Base-by-base conservation (phyloP, 2,329 filamentous ascomycete species). In the Cercospora beticola region DNA sequence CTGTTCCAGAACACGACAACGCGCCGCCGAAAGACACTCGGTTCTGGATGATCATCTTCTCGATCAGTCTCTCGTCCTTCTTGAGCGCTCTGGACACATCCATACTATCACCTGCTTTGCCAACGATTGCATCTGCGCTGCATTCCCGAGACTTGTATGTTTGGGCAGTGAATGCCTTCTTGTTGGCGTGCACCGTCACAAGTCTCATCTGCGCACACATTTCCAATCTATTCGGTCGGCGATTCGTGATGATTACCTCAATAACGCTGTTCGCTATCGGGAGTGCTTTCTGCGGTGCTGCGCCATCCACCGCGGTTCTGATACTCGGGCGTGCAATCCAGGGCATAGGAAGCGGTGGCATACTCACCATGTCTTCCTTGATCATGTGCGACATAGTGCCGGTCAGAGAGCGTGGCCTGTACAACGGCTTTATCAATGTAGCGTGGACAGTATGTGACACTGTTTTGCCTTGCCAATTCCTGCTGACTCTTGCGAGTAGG, bases 331-430 rank as follows among this genome's bases (percentile, higher is more conserved):
- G 88, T 74, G 84, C 85, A 0, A 81, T 89, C 40, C 88, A 90
- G 75, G 88, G 88, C 69, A 81, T 86, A 52, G 88, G 86, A 10
- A 86, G 86, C 43, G 88, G 88, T 65, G 88, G 88, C 28, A 83
- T 85, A 12, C 77, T 90, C 56, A 84, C 86, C 61, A 88, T 16
- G 83, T 86, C 70, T 89, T 87, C 46, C 30, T 57, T 65, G 30
- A 65, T 65, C 21, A 65, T 40, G 46, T 65, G 62, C 62, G 62
- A 65, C 49, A 65, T 65, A n/a, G 62, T 66, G 23, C 62, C 62
- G 18, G 8, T 65, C 28, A 65, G 62, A 21, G 62, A 65, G 31
- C 62, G 62, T 58, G 23, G 26, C 62, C 28, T 65, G 49, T 65
- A 65, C 74, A 87, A 86, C 74, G 88, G 88, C 0, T 79, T 91